Evolutionary conservation across 2,329 filamentous ascomycete genomes (phyloP).

Genomic region (Apiospora sp.): DNA sequence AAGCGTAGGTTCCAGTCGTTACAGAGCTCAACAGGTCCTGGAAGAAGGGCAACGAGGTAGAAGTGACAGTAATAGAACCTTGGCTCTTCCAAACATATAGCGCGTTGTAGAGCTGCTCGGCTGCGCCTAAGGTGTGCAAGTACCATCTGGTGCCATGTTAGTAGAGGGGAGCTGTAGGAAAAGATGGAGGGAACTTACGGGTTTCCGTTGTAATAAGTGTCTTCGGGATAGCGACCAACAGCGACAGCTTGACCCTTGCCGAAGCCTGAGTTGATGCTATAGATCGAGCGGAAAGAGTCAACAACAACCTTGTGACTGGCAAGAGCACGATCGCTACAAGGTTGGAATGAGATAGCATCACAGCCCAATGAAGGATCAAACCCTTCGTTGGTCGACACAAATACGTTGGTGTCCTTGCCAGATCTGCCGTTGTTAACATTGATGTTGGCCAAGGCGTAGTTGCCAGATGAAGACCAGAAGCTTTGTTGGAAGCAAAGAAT

Average conservation of each 20-base stretch:
- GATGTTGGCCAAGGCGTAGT: constrained; percentile 75
- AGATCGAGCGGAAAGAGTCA: constrained; percentile 77
- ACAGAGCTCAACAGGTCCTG: constrained; percentile 66
- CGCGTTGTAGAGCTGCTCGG: constrained; percentile 82
- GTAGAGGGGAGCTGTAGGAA: background rate
- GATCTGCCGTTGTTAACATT: constrained; percentile 67
- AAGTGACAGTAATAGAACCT: constrained; percentile 70
- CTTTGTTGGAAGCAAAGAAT: constrained; percentile 76
- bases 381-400: constrained; percentile 71
- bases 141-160: constrained; percentile 65
- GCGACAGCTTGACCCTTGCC: constrained; percentile 65
- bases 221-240: constrained; percentile 74
- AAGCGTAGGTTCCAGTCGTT: constrained; percentile 67
- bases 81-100: constrained; percentile 73
- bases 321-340: constrained; percentile 73
- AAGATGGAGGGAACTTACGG: constrained; percentile 50
- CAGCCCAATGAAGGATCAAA: constrained; percentile 75
- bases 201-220: constrained; percentile 79
- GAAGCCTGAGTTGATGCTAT: constrained; percentile 73
- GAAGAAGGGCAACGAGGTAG: constrained; percentile 76
- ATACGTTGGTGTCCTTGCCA: constrained; percentile 76
- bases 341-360: constrained; percentile 78
- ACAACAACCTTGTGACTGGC: constrained; percentile 80
- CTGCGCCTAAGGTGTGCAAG: constrained; percentile 76
- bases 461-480: constrained; percentile 71